Percentiles rank a stretch among this genome's conserved stretches.
Evolutionary conservation across 2,329 filamentous ascomycete species (phyloP).

Genomic region (Meredithiella fracta): DNA sequence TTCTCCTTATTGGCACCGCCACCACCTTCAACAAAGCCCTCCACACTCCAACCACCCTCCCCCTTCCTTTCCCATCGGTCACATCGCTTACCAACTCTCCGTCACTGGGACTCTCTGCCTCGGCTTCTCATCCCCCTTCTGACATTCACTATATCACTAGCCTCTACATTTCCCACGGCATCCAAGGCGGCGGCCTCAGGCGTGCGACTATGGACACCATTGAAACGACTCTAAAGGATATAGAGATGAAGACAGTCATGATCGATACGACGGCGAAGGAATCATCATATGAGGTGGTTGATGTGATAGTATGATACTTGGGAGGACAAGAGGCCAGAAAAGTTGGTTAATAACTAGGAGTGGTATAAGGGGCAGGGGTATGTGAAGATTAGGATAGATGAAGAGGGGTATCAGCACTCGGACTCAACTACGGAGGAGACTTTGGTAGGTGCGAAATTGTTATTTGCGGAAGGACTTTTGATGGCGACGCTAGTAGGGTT

Average conservation of each 20-base stretch:
- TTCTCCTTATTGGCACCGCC: slow-evolving; percentile 23
- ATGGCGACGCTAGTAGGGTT: neutral
- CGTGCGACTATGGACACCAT: slow-evolving; percentile 22
- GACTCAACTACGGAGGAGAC: slow-evolving; percentile 14
- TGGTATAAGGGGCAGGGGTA: slow-evolving; percentile 22
- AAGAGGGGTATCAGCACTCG: slow-evolving; percentile 16
- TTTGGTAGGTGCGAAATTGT: slow-evolving; percentile 15
- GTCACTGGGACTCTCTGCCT: slow-evolving; percentile 20
- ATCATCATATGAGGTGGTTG: slow-evolving; percentile 18
- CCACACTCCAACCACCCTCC: slow-evolving; percentile 19
- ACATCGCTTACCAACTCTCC: slow-evolving; percentile 24
- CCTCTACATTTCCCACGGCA: slow-evolving; percentile 25
- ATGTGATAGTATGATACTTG: slow-evolving; percentile 18
- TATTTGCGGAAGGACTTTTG: slow-evolving; percentile 17
- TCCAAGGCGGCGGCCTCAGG: slow-evolving; percentile 24
- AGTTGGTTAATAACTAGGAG: slow-evolving; percentile 18
- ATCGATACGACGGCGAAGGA: slow-evolving; percentile 23
- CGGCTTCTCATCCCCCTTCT: slow-evolving; percentile 18
- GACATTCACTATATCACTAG: slow-evolving; percentile 25
- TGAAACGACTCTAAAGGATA: slow-evolving; percentile 21
- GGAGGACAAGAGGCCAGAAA: slow-evolving; percentile 18
- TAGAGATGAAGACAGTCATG: slow-evolving; percentile 21
- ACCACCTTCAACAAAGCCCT: slow-evolving; percentile 18
- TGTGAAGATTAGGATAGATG: slow-evolving; percentile 12
- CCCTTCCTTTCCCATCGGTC: slow-evolving; percentile 25